These are phyloP conservation scores for Dicorynia guianensis DNA, from an alignment of 306 rosid species.

Conservation along the genomic window DNA sequence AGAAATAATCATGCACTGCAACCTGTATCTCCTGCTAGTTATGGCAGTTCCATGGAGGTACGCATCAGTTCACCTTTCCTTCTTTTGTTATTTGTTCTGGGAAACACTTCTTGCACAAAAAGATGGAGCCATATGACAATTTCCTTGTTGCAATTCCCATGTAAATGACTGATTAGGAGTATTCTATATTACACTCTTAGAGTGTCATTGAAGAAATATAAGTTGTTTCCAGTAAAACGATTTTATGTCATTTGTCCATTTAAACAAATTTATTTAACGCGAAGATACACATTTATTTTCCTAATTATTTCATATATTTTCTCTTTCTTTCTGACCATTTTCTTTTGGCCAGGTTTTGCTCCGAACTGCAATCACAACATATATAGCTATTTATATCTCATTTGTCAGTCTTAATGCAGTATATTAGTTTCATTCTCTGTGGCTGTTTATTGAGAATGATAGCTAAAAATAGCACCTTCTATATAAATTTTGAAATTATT, in stretches of 20 bases:
- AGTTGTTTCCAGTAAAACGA: too few species aligned
- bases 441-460: background rate
- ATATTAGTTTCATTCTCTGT: background rate
- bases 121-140: background rate
- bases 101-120: background rate
- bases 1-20: conserved; percentile 77
- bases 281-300: too few species aligned
- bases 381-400: background rate
- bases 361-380: background rate
- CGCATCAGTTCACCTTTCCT: conserved; percentile 29
- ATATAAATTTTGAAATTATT: background rate
- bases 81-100: background rate
- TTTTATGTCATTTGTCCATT: too few species aligned
- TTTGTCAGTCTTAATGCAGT: background rate
- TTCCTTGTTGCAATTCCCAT: conserved; percentile 11
- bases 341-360: too few species aligned
- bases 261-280: too few species aligned
- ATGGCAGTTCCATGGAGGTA: conserved; percentile 98
- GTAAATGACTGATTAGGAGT: conserved; percentile 7
- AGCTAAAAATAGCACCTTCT: background rate
- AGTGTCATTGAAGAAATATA: too few species aligned
- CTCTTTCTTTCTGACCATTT: too few species aligned
- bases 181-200: background rate
- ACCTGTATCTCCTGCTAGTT: conserved; percentile 93
- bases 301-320: too few species aligned